phyloP scores from a whole-genome alignment of 345 rosid genomes.

The Citrus sp. region DNA sequence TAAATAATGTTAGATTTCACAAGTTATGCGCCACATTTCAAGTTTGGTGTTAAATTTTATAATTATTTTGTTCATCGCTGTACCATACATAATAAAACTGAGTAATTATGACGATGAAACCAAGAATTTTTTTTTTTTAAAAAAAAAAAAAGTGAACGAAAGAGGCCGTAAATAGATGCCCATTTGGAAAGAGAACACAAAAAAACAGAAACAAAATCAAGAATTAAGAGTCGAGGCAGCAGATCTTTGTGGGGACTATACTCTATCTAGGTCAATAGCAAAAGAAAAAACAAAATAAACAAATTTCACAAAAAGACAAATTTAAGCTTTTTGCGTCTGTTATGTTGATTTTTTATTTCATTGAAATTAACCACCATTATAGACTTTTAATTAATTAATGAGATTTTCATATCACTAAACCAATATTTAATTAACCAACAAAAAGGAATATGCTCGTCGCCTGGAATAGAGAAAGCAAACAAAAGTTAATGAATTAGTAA shows the following conservation, averaged over 20 bases:
- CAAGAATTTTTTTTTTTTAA: neutral
- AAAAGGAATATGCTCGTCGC: neutral
- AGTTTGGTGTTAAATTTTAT: too few relatives aligned
- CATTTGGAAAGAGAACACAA: neutral
- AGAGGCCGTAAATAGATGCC: neutral
- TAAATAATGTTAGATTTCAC: too few relatives aligned
- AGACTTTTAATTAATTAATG: neutral
- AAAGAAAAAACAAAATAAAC: neutral
- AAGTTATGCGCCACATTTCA: too few relatives aligned
- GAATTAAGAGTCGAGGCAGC: neutral
- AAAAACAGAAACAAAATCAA: neutral
- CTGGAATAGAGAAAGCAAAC: neutral
- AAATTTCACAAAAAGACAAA: neutral
- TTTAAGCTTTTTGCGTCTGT: conserved; percentile 9
- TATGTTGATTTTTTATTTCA: neutral
- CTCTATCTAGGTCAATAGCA: neutral
- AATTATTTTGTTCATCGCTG: neutral
- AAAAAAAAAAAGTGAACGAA: neutral
- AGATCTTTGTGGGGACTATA: neutral
- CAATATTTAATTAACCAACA: neutral
- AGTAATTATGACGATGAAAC: neutral
- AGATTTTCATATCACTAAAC: neutral
- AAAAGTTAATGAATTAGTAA: neutral
- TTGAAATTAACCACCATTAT: conserved; percentile 7
- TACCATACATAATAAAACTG: neutral